These are phyloP conservation scores for Phytophthora boehmeriae DNA, from an alignment of 352 stramenopile genomes.

Conservation along the genomic window DNA sequence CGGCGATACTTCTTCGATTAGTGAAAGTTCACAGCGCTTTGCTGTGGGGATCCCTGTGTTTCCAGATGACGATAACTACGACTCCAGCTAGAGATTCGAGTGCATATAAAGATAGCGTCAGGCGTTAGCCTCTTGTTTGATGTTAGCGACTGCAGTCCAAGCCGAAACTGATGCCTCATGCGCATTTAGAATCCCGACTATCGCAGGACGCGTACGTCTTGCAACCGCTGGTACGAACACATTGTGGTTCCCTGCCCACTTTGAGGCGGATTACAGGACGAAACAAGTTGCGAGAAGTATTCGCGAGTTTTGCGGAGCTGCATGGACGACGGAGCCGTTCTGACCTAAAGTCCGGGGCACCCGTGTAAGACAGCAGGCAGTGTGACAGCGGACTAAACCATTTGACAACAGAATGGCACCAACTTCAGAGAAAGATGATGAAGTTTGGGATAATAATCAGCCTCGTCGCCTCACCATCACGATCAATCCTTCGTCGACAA, in stretches of 20 bases:
- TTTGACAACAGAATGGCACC: slow-evolving; percentile 5
- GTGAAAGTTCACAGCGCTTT: slow-evolving; percentile 4
- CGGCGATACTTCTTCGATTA: background rate
- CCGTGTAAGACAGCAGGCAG: slow-evolving; percentile 1
- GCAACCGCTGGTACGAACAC: background rate
- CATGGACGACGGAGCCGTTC: slow-evolving; percentile 15
- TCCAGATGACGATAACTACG: slow-evolving; percentile 16
- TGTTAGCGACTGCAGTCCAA: background rate
- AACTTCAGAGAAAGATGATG: slow-evolving; percentile 5
- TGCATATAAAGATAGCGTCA: slow-evolving; percentile 7
- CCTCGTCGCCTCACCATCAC: slow-evolving; percentile 32
- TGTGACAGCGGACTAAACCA: background rate
- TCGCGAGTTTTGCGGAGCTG: slow-evolving; percentile 17
- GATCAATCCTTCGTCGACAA: slow-evolving; percentile 15
- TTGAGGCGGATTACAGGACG: background rate
- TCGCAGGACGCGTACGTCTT: background rate
- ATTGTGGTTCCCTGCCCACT: background rate
- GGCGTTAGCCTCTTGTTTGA: background rate
- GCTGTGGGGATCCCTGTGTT: slow-evolving; percentile 23
- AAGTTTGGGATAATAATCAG: slow-evolving; percentile 19
- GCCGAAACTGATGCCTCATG: slow-evolving; percentile 3
- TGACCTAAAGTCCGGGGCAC: slow-evolving; percentile 4
- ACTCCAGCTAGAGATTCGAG: background rate
- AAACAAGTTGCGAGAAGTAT: slow-evolving; percentile 6
- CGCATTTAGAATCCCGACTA: slow-evolving; percentile 2